Evolutionary conservation across 2,329 filamentous ascomycete genomes (phyloP).

Genomic region (Phoma sp.): DNA sequence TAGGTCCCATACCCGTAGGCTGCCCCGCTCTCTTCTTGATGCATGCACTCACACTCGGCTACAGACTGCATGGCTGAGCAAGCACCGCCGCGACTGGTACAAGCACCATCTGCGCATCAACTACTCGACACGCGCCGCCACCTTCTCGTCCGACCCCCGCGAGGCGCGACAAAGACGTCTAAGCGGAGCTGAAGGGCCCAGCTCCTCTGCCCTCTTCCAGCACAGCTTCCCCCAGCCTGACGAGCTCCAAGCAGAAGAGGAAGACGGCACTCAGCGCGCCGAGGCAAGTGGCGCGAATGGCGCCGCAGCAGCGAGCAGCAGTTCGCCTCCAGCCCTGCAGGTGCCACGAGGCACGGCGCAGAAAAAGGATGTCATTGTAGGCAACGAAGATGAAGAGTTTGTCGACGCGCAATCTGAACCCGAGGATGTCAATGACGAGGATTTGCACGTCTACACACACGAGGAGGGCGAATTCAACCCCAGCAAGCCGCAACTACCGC

Average conservation of each 20-base stretch:
- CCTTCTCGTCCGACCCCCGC: slow-evolving; percentile 59
- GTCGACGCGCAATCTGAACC: slow-evolving; percentile 43
- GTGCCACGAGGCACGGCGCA: slow-evolving; percentile 38
- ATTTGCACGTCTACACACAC: slow-evolving; percentile 26
- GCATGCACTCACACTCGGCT: slow-evolving; percentile 20
- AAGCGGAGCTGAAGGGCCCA: slow-evolving; percentile 51
- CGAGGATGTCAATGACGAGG: slow-evolving; percentile 32
- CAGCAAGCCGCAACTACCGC: slow-evolving; percentile 13
- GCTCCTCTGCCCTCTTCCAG: slow-evolving; percentile 45
- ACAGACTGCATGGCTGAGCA: slow-evolving; percentile 66
- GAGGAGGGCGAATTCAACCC: slow-evolving; percentile 23
- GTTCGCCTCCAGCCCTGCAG: slow-evolving; percentile 36
- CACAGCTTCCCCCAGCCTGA: slow-evolving; percentile 54
- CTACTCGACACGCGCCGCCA: slow-evolving; percentile 53
- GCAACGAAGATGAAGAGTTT: slow-evolving; percentile 30
- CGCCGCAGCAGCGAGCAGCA: slow-evolving; percentile 23
- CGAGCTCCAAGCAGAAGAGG: slow-evolving; percentile 40
- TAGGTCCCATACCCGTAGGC: slow-evolving; percentile 65
- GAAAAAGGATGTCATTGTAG: slow-evolving; percentile 28
- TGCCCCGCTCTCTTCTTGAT: background rate
- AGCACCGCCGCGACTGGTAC: slow-evolving; percentile 69
- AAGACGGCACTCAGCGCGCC: slow-evolving; percentile 21
- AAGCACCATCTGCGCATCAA: slow-evolving; percentile 56
- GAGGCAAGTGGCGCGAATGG: slow-evolving; percentile 22
- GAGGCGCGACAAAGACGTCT: slow-evolving; percentile 52